Conservation (phyloP, 805 yeast species). For the Metschnikowia kofuensis region DNA sequence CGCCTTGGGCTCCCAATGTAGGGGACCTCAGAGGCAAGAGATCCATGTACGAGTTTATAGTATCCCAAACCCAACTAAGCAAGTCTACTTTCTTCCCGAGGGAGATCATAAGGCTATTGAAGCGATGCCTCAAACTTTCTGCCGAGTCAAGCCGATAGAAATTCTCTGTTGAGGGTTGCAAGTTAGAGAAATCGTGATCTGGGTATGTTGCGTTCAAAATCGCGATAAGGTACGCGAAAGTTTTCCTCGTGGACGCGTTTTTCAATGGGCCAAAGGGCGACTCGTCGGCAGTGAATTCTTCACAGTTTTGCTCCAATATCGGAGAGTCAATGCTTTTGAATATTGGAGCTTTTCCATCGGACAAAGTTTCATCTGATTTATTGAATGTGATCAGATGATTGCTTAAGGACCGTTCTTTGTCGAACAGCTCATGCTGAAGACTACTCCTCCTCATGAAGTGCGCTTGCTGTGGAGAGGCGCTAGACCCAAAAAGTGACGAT, state of each 20-base stretch:
- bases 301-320: constrained; percentile 9
- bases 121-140: constrained; percentile 56
- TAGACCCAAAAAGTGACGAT: constrained; percentile 35
- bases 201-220: constrained; percentile 91
- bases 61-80: constrained; percentile 80
- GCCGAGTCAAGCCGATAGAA: constrained; percentile 34
- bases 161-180: constrained; percentile 73
- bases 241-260: constrained; percentile 79
- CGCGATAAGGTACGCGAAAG: constrained; percentile 87
- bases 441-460: constrained; percentile 26
- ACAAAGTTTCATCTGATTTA: constrained; percentile 13
- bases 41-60: constrained; percentile 79
- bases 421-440: constrained; percentile 13
- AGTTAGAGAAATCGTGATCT: constrained; percentile 87
- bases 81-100: constrained; percentile 41
- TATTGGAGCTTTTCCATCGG: neutral
- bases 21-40: constrained; percentile 37
- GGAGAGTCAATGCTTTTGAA: constrained; percentile 13
- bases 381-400: constrained; percentile 23
- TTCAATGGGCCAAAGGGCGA: constrained; percentile 92
- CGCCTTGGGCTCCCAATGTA: constrained; percentile 21
- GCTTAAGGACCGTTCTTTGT: constrained; percentile 29
- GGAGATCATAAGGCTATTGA: constrained; percentile 70
- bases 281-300: constrained; percentile 31
- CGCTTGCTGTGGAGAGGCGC: constrained; percentile 32